These are phyloP conservation scores for Daedaleopsis sinensis DNA, from an alignment of 768 basidiomycete genomes.

Conservation along the genomic window DNA sequence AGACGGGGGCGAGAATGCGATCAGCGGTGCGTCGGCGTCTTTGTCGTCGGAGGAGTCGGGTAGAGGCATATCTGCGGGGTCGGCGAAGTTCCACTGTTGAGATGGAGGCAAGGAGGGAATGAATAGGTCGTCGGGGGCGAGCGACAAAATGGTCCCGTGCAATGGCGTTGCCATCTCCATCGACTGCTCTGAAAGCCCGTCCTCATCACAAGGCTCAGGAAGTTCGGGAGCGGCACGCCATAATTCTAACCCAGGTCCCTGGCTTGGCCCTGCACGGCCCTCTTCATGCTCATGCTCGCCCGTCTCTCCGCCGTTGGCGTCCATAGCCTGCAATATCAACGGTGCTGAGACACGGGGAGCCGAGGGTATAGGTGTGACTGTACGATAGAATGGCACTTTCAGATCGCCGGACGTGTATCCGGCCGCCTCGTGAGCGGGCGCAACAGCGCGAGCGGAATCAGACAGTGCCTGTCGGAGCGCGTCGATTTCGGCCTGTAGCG, in stretches of 20 bases:
- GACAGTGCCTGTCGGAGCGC: neutral
- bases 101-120: neutral
- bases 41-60: slow-evolving; percentile 7
- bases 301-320: neutral
- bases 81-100: neutral
- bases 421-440: neutral
- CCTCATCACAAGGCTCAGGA: slow-evolving; percentile 1
- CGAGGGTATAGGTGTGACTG: neutral
- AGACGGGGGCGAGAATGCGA: neutral
- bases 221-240: neutral
- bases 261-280: neutral
- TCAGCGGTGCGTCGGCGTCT: neutral
- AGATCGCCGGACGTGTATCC: slow-evolving; percentile 1
- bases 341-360: slow-evolving; percentile 8
- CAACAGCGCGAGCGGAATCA: neutral
- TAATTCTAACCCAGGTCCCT: neutral
- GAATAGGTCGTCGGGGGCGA: slow-evolving; percentile 13
- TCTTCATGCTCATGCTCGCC: neutral
- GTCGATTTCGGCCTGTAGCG: slow-evolving; percentile 13
- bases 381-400: neutral
- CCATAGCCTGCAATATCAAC: neutral
- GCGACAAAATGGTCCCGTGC: slow-evolving; percentile 21
- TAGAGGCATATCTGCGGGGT: slow-evolving; percentile 13
- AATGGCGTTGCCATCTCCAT: slow-evolving; percentile 28
- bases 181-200: slow-evolving; percentile 16